Base-by-base conservation (phyloP, 202 grass and related monocot genomes). In the Panicum virgatum region DNA sequence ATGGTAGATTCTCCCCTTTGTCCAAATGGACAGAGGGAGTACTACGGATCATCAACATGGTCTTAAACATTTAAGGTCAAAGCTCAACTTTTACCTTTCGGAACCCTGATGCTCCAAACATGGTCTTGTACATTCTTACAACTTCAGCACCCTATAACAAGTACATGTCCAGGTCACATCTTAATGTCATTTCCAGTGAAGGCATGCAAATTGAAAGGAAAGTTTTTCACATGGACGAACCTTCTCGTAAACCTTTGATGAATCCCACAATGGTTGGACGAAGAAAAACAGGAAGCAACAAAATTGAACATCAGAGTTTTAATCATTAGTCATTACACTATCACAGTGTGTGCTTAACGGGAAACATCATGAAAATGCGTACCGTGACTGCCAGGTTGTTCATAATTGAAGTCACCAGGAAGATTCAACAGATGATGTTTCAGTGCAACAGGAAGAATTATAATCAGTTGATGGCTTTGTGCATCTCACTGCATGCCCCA, bases 81-180 rank as follows among this genome's bases (percentile, higher is more conserved):
- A 57, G 11, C 32, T 73, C 34, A 2, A 83, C 19, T 12, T 64
- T 77, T 87, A 98, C 96, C 96, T 96, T 98, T 54, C 89, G 82
- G 72, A 98, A 98, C 10, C 96, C 92, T 79, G 90, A 83, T 81
- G 90, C 90, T 76, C 92, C 96, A 83, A 98, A 94, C 87, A 98
- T 90, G 65, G 92, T 96, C 90, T 98, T 98, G 89, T 98, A 98
- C 92, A 98, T 98, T 85, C 96, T 90, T 57, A 98, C 96, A 62
- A 98, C 96, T 88, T 98, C 96, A 79, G 96, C 96, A 70, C 96
- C 96, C 96, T 98, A 80, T 73, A 88, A 75, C n/a, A 89, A 82
- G 71, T 71, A 83, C 36, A 67, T 77, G 65, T 71, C 50, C 38
- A 79, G 67, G 63, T 77, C 60, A 84, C 19, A 81, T 86, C 43